Percentiles rank a stretch among this genome's conserved stretches.
phyloP scores from a whole-genome alignment of 2,329 filamentous ascomycete species.

The Scedosporium dehoogii region DNA sequence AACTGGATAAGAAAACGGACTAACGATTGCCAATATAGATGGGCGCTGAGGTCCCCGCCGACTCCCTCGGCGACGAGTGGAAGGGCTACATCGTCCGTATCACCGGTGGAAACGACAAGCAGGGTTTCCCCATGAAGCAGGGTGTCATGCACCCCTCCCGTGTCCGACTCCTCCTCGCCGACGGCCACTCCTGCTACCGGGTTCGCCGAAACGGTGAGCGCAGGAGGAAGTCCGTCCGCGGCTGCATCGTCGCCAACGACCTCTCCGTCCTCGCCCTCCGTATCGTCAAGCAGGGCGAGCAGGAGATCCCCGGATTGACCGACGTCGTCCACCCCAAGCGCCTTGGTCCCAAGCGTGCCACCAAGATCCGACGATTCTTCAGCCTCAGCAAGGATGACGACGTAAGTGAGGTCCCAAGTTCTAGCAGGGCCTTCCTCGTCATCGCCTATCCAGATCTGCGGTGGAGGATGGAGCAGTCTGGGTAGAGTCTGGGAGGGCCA shows the following conservation, averaged over 20 bases:
- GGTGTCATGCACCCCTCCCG: slow-evolving; percentile 97
- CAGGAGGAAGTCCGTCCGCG: slow-evolving; percentile 98
- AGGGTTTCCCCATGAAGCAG: slow-evolving; percentile 99
- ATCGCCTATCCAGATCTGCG: slow-evolving; percentile 59
- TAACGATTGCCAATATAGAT: slow-evolving; percentile 39
- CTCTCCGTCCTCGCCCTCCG: slow-evolving; percentile 87
- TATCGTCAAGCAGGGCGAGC: slow-evolving; percentile 97
- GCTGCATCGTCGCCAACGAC: slow-evolving; percentile 96
- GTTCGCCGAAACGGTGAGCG: slow-evolving; percentile 95
- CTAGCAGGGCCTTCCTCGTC: slow-evolving; percentile 44
- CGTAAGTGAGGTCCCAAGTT: slow-evolving; percentile 59
- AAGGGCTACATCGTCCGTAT: slow-evolving; percentile 99
- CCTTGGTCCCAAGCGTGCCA: slow-evolving; percentile 98
- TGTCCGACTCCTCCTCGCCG: slow-evolving; percentile 91
- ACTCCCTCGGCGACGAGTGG: slow-evolving; percentile 97
- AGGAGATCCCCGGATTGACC: slow-evolving; percentile 90
- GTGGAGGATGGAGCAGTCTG: slow-evolving; percentile 31
- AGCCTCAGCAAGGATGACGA: slow-evolving; percentile 99
- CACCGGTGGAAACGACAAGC: slow-evolving; percentile 99
- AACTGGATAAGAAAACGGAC: background rate
- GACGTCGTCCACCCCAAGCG: slow-evolving; percentile 98
- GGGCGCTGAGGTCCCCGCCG: slow-evolving; percentile 85
- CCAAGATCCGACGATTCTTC: slow-evolving; percentile 99
- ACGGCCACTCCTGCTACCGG: slow-evolving; percentile 99
- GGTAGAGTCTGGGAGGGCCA: slow-evolving; percentile 50